Percentiles rank a stretch among this genome's conserved stretches.
These are phyloP conservation scores for Gilbertella persicaria DNA, from an alignment of 371 early-diverging fungal species.

Conservation along the genomic window DNA sequence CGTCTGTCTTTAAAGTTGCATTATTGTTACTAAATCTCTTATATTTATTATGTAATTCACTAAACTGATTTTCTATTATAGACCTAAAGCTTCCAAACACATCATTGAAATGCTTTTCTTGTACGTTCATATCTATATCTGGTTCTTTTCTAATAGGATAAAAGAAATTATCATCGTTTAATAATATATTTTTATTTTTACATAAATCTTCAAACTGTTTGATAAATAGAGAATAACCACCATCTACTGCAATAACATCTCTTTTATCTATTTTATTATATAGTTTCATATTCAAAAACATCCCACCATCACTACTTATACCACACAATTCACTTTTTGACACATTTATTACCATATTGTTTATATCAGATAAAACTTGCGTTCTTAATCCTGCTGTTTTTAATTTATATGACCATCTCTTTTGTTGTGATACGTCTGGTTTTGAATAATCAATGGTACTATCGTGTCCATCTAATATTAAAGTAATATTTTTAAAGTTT, in stretches of 20 bases:
- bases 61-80: not conserved
- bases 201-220: no score
- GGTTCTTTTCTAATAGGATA: constrained; percentile 5
- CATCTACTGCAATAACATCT: not conserved
- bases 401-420: constrained; percentile 3
- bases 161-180: no score
- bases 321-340: constrained; percentile 2
- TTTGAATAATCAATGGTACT: not conserved
- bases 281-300: constrained; percentile 4
- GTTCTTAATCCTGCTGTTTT: constrained; percentile 1
- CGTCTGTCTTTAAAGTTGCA: not conserved
- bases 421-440: not conserved
- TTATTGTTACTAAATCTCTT: constrained; percentile 5
- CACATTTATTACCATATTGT: not conserved
- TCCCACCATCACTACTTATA: not conserved
- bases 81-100: constrained; percentile 5
- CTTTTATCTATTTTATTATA: not conserved
- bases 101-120: constrained; percentile 1
- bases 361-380: constrained; percentile 1
- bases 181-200: no score
- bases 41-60: constrained; percentile 1
- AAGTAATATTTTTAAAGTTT: constrained; percentile 4
- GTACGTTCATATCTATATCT: not conserved
- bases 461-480: constrained; percentile 5
- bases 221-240: no score